These are phyloP conservation scores for Marasmius oreades DNA, from an alignment of 1,284 basidiomycete genomes.

Conservation along the genomic window DNA sequence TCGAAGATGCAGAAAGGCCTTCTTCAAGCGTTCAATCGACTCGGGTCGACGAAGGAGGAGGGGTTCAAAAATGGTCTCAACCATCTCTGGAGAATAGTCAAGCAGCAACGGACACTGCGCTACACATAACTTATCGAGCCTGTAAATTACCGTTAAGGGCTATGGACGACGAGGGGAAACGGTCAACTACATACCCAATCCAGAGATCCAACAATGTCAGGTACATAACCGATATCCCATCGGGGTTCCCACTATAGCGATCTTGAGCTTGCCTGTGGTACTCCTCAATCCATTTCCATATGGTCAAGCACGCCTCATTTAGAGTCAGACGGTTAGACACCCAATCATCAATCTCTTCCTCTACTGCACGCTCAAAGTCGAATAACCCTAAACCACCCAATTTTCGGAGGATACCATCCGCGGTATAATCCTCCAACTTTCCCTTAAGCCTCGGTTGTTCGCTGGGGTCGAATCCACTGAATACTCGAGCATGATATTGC, in stretches of 20 bases:
- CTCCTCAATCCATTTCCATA: slow-evolving; percentile 23
- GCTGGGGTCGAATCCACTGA: background rate
- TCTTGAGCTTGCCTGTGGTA: slow-evolving; percentile 27
- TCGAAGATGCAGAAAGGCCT: slow-evolving; percentile 27
- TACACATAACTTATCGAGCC: slow-evolving; percentile 35
- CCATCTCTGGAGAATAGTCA: slow-evolving; percentile 44
- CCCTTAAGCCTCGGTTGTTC: background rate
- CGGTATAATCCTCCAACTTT: background rate
- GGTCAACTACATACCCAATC: slow-evolving; percentile 6
- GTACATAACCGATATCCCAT: slow-evolving; percentile 40
- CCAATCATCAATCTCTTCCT: background rate
- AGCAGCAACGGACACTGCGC: slow-evolving; percentile 30
- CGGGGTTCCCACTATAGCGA: slow-evolving; percentile 33
- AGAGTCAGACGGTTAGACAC: background rate
- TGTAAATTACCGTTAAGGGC: background rate
- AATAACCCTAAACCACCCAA: background rate
- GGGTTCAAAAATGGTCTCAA: slow-evolving; percentile 29
- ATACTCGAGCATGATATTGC: background rate
- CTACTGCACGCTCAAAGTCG: slow-evolving; percentile 5
- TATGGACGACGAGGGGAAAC: slow-evolving; percentile 10
- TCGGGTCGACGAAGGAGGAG: slow-evolving; percentile 34
- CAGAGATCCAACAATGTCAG: slow-evolving; percentile 14
- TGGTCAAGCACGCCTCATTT: slow-evolving; percentile 5
- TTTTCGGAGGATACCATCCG: background rate
- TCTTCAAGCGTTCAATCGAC: slow-evolving; percentile 24